Base-by-base conservation (phyloP, 495 filamentous ascomycete species). In the Baudoinia panamericana region DNA sequence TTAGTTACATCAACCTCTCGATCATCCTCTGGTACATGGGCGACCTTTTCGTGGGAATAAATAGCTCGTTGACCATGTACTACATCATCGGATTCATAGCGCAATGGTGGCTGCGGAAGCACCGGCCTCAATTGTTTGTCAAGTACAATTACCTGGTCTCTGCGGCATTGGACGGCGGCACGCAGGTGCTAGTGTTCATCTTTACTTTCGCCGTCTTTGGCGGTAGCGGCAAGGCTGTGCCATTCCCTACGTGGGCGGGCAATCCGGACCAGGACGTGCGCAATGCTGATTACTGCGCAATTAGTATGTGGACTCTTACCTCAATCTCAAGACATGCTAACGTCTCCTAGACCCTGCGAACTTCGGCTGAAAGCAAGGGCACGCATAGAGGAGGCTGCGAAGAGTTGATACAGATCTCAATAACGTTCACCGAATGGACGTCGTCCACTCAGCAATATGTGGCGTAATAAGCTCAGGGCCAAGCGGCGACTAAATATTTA, bases 181-280 rank as follows among this genome's bases (percentile, higher is more conserved):
- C 58, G 30, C 59, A 66, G 31, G 56, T 62, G 5, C 55, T 71
- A 0, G 56, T 75, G 0, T 77, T 76, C 42, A 64, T 76, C 22
- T 57, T 76, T 3, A 68, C 68, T 0, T 77, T 77, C 53, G 71
- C 73, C 1, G 69, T 77, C 0, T 67, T 72, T 22, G 73, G 73
- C 0, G 73, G 55, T 7, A 53, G 52, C 41, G 65, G 65, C 2
- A 39, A 27, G 12, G 24, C 21, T 6, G 23, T 10, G 12, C 7
- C 7, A 6, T 39, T 39, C 36, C 36, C 36, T 10, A 27, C n/a
- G 4, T 39, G 24, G 22, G 12, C 8, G 6, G 36, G 36, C 26
- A 39, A 39, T 19, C 34, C 22, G 12, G 34, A 37, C 23, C 10
- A 8, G 16, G 12, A 19, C 16, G 34, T 37, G 20, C 34, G 19